These are phyloP conservation scores for Perkinsus marinus DNA, from an alignment of 169 alveolate genomes.

Conservation along the genomic window DNA sequence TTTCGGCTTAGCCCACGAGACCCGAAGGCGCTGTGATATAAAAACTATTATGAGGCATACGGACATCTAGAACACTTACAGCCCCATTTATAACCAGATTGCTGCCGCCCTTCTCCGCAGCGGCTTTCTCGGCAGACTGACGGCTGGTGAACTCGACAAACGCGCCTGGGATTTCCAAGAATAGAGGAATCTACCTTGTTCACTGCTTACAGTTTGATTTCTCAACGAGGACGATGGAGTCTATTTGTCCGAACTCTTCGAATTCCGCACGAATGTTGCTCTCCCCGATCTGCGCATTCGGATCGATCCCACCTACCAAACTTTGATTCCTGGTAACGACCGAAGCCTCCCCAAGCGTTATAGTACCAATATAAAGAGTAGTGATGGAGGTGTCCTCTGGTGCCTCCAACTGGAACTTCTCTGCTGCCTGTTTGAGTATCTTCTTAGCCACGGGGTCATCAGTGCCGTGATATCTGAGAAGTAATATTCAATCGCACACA, in stretches of 20 bases:
- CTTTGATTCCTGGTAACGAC: background rate
- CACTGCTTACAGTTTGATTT: slow-evolving; percentile 12
- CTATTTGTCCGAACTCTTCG: slow-evolving; percentile 42
- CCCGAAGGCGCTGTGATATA: slow-evolving; percentile 17
- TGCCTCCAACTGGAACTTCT: slow-evolving; percentile 23
- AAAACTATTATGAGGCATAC: too few species aligned
- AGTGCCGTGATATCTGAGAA: slow-evolving; percentile 42
- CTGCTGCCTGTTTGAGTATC: slow-evolving; percentile 39
- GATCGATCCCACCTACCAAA: background rate
- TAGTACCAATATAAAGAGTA: slow-evolving; percentile 42
- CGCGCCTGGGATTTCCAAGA: slow-evolving; percentile 16
- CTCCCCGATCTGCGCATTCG: slow-evolving; percentile 10
- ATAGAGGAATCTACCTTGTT: background rate
- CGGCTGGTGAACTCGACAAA: slow-evolving; percentile 44
- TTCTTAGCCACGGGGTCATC: slow-evolving; percentile 69
- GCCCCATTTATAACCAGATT: too few species aligned
- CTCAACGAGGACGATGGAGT: slow-evolving; percentile 35
- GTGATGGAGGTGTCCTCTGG: slow-evolving; percentile 53
- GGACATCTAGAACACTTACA: too few species aligned
- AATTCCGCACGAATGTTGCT: slow-evolving; percentile 28
- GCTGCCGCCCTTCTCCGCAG: slow-evolving; percentile 32
- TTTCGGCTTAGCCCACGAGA: slow-evolving; percentile 40
- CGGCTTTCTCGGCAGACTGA: slow-evolving; percentile 47
- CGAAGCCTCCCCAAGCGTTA: slow-evolving; percentile 16
- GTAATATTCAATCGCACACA: background rate